Base-by-base conservation (phyloP, 164 flowering plant species). In the Santalum album region DNA sequence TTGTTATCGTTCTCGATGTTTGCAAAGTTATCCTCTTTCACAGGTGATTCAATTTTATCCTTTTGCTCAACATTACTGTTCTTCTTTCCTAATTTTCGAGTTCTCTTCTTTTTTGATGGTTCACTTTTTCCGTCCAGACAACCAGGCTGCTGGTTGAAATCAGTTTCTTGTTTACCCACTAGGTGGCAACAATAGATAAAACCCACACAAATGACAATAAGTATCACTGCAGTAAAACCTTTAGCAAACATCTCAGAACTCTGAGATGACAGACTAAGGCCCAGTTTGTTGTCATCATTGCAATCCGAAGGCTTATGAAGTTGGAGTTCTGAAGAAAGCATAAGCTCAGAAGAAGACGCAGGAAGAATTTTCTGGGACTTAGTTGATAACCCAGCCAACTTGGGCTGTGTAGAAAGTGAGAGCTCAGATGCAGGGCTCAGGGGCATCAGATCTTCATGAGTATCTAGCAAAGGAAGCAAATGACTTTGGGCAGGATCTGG, bases 51-150 rank as follows among this genome's bases (percentile, higher is more conserved):
- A 7, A 24, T 40, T 25, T 47, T 25, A 38, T 51, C 64, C 35
- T 53, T 52, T 51, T 48, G 52, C 56, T 63, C 71, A 51, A 1
- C 32, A 16, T 10, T 44, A 10, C 56, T 55, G 42, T 38, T 52
- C 21, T 17, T 66, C 36, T 56, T 69, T n/a, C 56, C 72, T 20
- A 59, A 68, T 59, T 66, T 75, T 7, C 66, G 61, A 26, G 14
- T 24, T 64, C 58, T 72, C 66, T 65, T 72, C 60, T 18, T 72
- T 54, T 68, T 72, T 32, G 72, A 59, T 36, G 71, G 16, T 24
- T 17, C 36, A 35, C 25, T 34, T 52, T 55, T 62, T 19, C 44
- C 40, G 47, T 56, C 46, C 20, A 53, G 27, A 48, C 40, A 19
- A 17, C 47, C 22, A 1, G 27, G 24, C 22, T 47, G 65, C 56